These are phyloP conservation scores for Colletotrichum higginsianum DNA, from an alignment of 2,329 filamentous ascomycete genomes.

Conservation along the genomic window DNA sequence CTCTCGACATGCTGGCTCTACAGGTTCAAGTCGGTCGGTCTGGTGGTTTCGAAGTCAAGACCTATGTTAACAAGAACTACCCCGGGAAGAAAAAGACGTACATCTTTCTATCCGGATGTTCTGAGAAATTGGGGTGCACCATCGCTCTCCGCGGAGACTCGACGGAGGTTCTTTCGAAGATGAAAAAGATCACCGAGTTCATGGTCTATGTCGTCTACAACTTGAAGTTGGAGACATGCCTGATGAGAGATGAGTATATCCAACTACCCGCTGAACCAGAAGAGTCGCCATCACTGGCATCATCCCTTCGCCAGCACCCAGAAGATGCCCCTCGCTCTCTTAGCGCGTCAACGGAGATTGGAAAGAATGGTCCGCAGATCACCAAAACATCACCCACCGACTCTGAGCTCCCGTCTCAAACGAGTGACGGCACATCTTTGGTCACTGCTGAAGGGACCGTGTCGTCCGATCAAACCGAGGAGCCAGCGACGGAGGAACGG, in stretches of 20 bases:
- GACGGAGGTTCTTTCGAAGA: conserved; percentile 77
- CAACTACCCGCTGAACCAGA: conserved; percentile 79
- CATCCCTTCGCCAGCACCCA: conserved; percentile 51
- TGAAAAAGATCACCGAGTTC: conserved; percentile 97
- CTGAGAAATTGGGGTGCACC: conserved; percentile 92
- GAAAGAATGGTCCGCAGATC: conserved; percentile 49
- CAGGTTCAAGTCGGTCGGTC: conserved; percentile 85
- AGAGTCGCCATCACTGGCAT: conserved; percentile 33
- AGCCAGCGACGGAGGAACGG: conserved; percentile 45
- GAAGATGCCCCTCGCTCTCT: conserved; percentile 56
- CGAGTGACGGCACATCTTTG: conserved; percentile 35
- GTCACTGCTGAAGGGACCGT: conserved; percentile 47
- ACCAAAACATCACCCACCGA: conserved; percentile 53
- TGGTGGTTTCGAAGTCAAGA: conserved; percentile 93
- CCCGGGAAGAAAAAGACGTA: conserved; percentile 90
- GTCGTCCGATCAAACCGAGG: conserved; percentile 47
- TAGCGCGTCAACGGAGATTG: conserved; percentile 47
- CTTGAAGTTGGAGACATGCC: conserved; percentile 92
- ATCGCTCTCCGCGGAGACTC: conserved; percentile 90
- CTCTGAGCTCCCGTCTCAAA: conserved; percentile 50
- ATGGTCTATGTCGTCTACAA: conserved; percentile 99
- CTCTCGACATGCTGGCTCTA: conserved; percentile 90
- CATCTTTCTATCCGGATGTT: conserved; percentile 93
- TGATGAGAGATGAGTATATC: conserved; percentile 94
- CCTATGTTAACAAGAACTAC: conserved; percentile 85